Percentiles rank a stretch among this genome's conserved stretches.
These are phyloP conservation scores for Picochlorum costavermella DNA, from an alignment of 139 green algal genomes.

Conservation along the genomic window DNA sequence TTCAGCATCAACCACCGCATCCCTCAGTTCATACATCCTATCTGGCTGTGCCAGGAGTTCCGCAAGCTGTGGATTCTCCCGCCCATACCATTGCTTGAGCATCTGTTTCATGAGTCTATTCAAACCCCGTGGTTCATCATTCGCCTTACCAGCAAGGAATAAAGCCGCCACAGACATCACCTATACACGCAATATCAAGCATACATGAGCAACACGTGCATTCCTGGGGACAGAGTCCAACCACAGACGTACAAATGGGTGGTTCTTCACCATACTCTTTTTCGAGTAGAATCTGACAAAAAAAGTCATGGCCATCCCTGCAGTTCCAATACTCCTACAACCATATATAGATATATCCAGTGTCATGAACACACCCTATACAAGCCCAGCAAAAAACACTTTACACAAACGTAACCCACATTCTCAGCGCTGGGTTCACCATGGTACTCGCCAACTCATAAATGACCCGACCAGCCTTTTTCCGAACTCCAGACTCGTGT, in stretches of 20 bases:
- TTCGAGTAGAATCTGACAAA: conserved; percentile 26
- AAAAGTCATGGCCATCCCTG: conserved; percentile 22
- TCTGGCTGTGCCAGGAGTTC: neutral
- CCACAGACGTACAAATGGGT: conserved; percentile 20
- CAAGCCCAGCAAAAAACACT: no score
- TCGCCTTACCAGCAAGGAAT: conserved; percentile 27
- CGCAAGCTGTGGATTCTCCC: conserved; percentile 16
- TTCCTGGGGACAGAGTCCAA: neutral
- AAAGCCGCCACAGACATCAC: conserved; percentile 18
- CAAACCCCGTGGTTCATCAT: conserved; percentile 9
- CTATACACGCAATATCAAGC: neutral
- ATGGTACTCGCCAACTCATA: neutral
- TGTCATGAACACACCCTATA: neutral
- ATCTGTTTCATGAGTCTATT: conserved; percentile 10
- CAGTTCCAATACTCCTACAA: conserved; percentile 9
- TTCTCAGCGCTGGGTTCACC: no score
- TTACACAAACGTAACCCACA: no score
- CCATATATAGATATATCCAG: neutral
- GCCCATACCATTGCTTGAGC: conserved; percentile 24
- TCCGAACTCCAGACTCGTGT: conserved; percentile 11
- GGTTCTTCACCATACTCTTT: conserved; percentile 31
- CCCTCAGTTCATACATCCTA: neutral
- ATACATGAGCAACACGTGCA: neutral
- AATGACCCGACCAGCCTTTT: conserved; percentile 15
- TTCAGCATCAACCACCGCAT: conserved; percentile 26